Evolutionary conservation across 2,329 filamentous ascomycete genomes (phyloP).

Genomic region (Pestalotiopsis sp.): DNA sequence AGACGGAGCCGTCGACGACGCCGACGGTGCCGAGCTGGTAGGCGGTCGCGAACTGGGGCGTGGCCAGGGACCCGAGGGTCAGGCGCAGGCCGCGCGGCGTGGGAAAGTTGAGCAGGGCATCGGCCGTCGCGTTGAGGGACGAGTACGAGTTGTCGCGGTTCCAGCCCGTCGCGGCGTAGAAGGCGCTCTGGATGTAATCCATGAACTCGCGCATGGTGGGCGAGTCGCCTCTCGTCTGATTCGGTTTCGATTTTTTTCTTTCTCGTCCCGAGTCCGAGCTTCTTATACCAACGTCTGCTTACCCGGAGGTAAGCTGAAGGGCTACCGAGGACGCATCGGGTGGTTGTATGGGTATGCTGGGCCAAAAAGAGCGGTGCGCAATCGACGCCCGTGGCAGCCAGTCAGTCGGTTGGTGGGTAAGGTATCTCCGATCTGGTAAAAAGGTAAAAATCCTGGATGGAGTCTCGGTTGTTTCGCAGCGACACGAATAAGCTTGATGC

Average conservation of each 20-base stretch:
- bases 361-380: background rate
- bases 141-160: conserved; percentile 91
- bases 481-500: background rate
- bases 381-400: background rate
- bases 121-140: conserved; percentile 79
- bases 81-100: conserved; percentile 84
- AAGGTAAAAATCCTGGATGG: background rate
- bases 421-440: background rate
- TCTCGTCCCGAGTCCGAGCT: background rate
- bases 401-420: background rate
- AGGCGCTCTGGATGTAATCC: conserved; percentile 93
- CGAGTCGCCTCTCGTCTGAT: background rate
- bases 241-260: background rate
- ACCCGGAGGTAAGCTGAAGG: conserved; percentile 13
- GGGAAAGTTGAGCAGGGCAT: conserved; percentile 85
- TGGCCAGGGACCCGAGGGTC: conserved; percentile 87
- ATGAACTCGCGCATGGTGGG: conserved; percentile 87
- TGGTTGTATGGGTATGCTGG: background rate
- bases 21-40: conserved; percentile 90
- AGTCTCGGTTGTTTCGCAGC: background rate
- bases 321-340: conserved; percentile 11
- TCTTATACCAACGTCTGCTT: background rate
- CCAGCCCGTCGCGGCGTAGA: conserved; percentile 86
- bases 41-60: conserved; percentile 90
- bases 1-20: conserved; percentile 93